Evolutionary conservation across 2,329 filamentous ascomycete species (phyloP).

Genomic region (Incumbomyces lentus): DNA sequence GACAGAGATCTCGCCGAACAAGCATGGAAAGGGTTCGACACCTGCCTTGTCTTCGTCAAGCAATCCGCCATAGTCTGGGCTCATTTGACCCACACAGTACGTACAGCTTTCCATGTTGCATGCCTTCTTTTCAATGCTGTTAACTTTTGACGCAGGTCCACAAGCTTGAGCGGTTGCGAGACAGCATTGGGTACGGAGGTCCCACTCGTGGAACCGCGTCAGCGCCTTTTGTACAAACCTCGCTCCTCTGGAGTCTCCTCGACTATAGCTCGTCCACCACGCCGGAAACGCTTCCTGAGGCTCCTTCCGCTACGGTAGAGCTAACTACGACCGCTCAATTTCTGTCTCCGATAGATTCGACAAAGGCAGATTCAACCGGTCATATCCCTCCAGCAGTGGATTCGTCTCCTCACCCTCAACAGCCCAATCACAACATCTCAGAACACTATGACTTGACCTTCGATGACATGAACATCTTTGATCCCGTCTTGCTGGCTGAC

Average conservation of each 20-base stretch:
- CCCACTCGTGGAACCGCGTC: neutral
- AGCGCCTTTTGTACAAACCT: conserved; percentile 14
- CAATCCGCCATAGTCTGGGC: conserved; percentile 8
- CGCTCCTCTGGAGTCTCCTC: conserved; percentile 16
- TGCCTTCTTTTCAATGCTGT: neutral
- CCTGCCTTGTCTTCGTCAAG: conserved; percentile 12
- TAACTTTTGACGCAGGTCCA: neutral
- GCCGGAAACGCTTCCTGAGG: neutral
- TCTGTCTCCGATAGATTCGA: too few species aligned
- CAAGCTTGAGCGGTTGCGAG: conserved; percentile 9
- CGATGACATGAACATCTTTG: too few species aligned
- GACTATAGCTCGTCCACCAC: conserved; percentile 17
- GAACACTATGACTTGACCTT: neutral
- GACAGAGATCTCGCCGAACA: conserved; percentile 10
- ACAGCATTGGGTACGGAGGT: conserved; percentile 7
- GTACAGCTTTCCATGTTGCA: neutral
- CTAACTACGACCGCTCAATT: too few species aligned
- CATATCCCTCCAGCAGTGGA: too few species aligned
- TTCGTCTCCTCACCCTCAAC: too few species aligned
- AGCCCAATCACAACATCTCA: too few species aligned
- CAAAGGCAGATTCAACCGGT: too few species aligned
- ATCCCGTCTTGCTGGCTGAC: too few species aligned
- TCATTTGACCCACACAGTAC: conserved; percentile 15
- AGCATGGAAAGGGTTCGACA: conserved; percentile 12
- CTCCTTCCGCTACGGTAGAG: too few species aligned